Conservation (phyloP, 225 moss, liverwort and hornwort genomes). For the Rhytidiadelphus loreus region DNA sequence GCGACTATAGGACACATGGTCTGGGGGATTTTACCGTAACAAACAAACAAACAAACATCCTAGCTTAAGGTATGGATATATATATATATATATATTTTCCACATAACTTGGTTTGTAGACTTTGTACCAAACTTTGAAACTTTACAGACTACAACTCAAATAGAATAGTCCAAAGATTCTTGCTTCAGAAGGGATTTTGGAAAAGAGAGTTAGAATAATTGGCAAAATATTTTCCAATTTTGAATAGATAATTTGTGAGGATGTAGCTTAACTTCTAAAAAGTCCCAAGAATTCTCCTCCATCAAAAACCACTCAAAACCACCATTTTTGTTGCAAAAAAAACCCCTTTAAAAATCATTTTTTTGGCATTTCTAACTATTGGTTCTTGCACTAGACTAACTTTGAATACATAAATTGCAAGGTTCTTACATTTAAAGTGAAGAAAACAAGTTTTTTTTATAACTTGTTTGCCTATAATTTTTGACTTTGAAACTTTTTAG, state of each 20-base stretch:
- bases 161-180: not conserved
- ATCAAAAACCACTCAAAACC: not conserved
- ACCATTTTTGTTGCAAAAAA: too few species aligned
- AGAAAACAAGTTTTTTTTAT: too few species aligned
- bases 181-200: not conserved
- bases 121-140: not conserved
- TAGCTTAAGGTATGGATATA: too few species aligned
- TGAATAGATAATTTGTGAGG: not conserved
- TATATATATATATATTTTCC: too few species aligned
- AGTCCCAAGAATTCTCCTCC: not conserved
- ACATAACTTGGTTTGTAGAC: not conserved
- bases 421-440: too few species aligned
- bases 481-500: too few species aligned
- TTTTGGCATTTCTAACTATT: not conserved
- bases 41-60: too few species aligned
- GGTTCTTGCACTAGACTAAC: not conserved
- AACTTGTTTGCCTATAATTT: too few species aligned
- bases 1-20: too few species aligned
- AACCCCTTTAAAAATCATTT: fast-evolving
- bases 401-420: too few species aligned
- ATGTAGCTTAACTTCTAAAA: not conserved
- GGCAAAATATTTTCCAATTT: not conserved
- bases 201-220: not conserved
- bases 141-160: not conserved
- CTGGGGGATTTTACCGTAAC: too few species aligned